phyloP scores from a whole-genome alignment of 1,284 basidiomycete species.

The Peniophora sp. region DNA sequence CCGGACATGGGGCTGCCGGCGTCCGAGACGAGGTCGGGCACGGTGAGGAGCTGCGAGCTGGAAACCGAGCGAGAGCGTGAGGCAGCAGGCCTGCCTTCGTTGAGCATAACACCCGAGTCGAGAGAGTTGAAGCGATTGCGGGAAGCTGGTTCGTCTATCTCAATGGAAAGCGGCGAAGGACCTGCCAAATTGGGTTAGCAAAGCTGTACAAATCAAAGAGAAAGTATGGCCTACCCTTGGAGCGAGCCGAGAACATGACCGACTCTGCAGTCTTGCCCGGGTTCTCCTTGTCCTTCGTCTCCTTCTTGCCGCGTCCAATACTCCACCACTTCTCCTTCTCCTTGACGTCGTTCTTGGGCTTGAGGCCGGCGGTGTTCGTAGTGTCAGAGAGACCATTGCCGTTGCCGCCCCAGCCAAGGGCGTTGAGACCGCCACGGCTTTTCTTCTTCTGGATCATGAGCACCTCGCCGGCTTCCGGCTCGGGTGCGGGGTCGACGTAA shows the following conservation, averaged over 20 bases:
- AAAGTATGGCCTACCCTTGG: conserved; percentile 32
- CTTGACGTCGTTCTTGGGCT: conserved; percentile 38
- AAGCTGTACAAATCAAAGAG: background rate
- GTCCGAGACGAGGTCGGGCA: conserved; percentile 6
- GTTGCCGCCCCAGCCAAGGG: conserved; percentile 47
- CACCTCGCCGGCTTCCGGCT: conserved; percentile 61
- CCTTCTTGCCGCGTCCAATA: conserved; percentile 61
- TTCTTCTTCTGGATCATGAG: conserved; percentile 76
- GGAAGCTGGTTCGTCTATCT: conserved; percentile 16
- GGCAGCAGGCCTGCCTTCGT: conserved; percentile 12
- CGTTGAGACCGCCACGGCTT: conserved; percentile 52
- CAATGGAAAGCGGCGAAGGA: conserved; percentile 31
- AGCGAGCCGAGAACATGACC: conserved; percentile 21
- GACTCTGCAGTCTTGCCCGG: background rate
- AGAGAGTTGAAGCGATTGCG: conserved; percentile 58
- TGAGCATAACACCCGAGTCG: conserved; percentile 48
- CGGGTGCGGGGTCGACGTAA: conserved; percentile 59
- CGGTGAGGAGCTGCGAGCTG: conserved; percentile 14
- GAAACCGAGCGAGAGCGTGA: conserved; percentile 9
- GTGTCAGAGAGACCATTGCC: conserved; percentile 33
- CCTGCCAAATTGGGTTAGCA: conserved; percentile 22
- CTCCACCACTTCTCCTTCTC: conserved; percentile 75
- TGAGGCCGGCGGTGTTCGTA: conserved; percentile 44
- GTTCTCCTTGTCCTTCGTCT: conserved; percentile 46
- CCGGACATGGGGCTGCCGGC: background rate